Evolutionary conservation across 805 yeast species (phyloP), one percentile per base, ranked within the genome.

Genomic region (Allodekkera sacchari): DNA sequence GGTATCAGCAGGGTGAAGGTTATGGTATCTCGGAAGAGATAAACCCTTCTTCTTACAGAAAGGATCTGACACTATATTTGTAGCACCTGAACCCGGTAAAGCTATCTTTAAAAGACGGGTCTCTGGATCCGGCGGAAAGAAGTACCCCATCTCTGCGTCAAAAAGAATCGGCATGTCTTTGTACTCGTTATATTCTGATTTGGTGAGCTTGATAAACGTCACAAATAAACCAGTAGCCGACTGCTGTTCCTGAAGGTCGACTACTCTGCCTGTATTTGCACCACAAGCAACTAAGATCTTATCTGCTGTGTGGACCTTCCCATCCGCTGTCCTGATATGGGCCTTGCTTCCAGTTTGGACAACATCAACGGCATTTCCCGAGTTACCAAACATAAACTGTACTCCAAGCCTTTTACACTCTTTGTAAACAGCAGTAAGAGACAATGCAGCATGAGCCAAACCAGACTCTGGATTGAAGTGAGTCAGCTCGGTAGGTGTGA

Each of bases 41-140:
- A 44, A 18, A 6, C 37, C 25, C 5, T 41, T 32, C 3, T 37
- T 18, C 0, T 16, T 16, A n/a, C 32, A 18, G 25, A 42, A 39
- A 4, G 47, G 43, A 29, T 38, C 38, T 2, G 23, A 4, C 6
- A 42, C 39, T 23, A 30, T 28, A 21, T 46, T 34, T 4, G 44
- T 43, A 8, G 59, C 50, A 23, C 63, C 63, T 6, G 54, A 38
- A 30, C 48, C 57, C 4, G 57, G 57, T 9, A 60, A 35, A 4
- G 65, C 66, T 19, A 67, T 45, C 37, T 67, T 67, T 43, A 59
- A 18, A 8, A 50, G 40, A 15, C 39, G 52, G 0, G 61, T 57
- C 3, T 47, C 52, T 6, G 50, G 45, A 41, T 66, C 71, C 11
- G 74, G 74, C 5, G 70, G 70, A 47, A 67, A 67, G 39, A 63